Evolutionary conservation across 164 flowering plant species (phyloP), one percentile per base, ranked within the genome.

Genomic region (Vitis labrusca): DNA sequence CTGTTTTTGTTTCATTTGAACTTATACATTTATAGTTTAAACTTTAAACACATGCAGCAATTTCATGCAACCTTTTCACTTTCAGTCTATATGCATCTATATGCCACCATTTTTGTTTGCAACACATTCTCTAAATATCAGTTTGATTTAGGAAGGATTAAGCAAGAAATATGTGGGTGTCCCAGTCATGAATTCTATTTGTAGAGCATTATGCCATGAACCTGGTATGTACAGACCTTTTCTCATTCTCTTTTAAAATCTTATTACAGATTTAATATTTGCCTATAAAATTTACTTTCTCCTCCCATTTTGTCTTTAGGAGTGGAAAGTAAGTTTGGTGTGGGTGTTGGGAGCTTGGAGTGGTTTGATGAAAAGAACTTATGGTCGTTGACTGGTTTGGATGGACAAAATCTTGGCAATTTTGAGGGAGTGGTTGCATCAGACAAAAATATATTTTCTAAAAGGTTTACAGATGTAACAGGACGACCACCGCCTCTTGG

Each of bases 131-230:
- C 65, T 77, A 10, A 73, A 53, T 63, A 59, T 66, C 53, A 61
- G 23, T 70, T 69, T 57, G 12, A 59, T 81, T 71, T 69, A 92
- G 98, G 91, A 85, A 67, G 88, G 76, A 68, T 30, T 61, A 59
- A 72, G 37, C 64, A 84, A 78, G 84, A 89, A 81, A 78, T 92
- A 84, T 83, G 93, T 92, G 62, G 98, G 96, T 63, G 71, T 82
- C 27, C 98, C 98, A 4, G 93, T 94, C 71, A 92, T 92, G 96
- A 92, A 89, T 78, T 88, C 98, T 59, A 82, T 92, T 56, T 90
- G 96, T 72, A 83, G 61, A 80, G 85, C 90, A 57, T 73, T 92
- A 47, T 84, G 87, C 83, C 63, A 58, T 27, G 88, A 88, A 71
- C 84, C 89, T 66, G 95, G 97, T 92, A 76, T 49, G 61, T 71